These are phyloP conservation scores for Aspergillus ostianus DNA, from an alignment of 495 filamentous ascomycete genomes.

Conservation along the genomic window DNA sequence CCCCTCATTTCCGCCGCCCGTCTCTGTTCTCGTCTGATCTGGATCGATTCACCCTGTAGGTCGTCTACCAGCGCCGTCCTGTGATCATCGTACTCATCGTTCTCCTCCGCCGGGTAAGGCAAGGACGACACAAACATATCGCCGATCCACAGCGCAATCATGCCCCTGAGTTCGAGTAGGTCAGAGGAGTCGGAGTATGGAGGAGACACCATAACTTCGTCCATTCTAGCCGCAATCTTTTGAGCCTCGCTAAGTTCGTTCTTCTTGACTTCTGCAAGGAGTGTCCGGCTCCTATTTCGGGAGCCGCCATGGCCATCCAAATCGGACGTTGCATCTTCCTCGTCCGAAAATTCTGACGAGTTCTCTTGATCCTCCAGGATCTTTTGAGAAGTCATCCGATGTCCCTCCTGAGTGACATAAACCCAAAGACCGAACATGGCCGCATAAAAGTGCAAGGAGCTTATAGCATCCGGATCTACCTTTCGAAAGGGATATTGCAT, in stretches of 20 bases:
- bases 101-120: slow-evolving; percentile 12
- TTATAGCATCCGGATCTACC: slow-evolving; percentile 39
- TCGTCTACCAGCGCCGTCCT: slow-evolving; percentile 25
- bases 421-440: slow-evolving; percentile 69
- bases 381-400: slow-evolving; percentile 32
- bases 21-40: slow-evolving; percentile 31
- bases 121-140: slow-evolving; percentile 52
- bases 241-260: slow-evolving; percentile 46
- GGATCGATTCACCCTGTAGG: slow-evolving; percentile 17
- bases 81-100: slow-evolving; percentile 20
- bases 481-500: slow-evolving; percentile 62
- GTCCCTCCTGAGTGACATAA: slow-evolving; percentile 54
- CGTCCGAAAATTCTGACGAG: slow-evolving; percentile 28
- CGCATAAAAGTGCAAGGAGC: slow-evolving; percentile 59
- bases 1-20: slow-evolving; percentile 35
- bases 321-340: slow-evolving; percentile 30
- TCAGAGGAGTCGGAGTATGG: slow-evolving; percentile 60
- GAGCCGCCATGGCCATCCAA: slow-evolving; percentile 10
- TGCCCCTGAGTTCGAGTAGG: slow-evolving; percentile 61
- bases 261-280: slow-evolving; percentile 26
- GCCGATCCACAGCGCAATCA: slow-evolving; percentile 65
- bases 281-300: slow-evolving; percentile 15
- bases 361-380: slow-evolving; percentile 21
- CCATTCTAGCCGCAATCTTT: slow-evolving; percentile 61
- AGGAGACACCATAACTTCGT: slow-evolving; percentile 58